These are phyloP conservation scores for Cyberlindnera mrakii DNA, from an alignment of 805 yeast species.

Conservation along the genomic window DNA sequence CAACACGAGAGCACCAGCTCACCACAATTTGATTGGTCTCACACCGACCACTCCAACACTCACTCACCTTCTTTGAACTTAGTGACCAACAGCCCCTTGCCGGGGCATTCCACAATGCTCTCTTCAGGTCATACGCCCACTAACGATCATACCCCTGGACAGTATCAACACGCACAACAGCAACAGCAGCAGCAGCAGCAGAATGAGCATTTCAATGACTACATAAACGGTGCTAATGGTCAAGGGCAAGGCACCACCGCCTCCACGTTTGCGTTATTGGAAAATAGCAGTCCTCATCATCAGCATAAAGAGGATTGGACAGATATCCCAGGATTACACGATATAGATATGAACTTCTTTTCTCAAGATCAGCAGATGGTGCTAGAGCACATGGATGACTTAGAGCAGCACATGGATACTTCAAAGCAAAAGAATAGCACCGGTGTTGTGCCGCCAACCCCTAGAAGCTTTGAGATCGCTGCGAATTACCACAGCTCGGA, in stretches of 20 bases:
- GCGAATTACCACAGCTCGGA: slow-evolving; percentile 2
- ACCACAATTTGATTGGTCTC: background rate
- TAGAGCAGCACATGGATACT: too few species aligned
- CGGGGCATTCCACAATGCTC: too few species aligned
- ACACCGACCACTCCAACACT: background rate
- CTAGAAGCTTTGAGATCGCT: slow-evolving; percentile 16
- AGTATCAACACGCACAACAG: background rate
- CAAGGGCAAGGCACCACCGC: background rate
- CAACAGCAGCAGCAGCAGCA: background rate
- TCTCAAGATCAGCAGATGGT: slow-evolving; percentile 2
- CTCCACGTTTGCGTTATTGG: background rate
- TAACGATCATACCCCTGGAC: background rate
- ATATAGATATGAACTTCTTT: slow-evolving; percentile 5
- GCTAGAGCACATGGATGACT: too few species aligned
- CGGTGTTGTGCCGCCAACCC: slow-evolving; percentile 18
- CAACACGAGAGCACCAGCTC: background rate
- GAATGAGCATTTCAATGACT: background rate
- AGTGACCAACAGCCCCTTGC: background rate
- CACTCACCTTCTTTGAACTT: background rate
- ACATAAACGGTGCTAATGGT: background rate
- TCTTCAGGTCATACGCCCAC: too few species aligned
- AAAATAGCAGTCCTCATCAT: too few species aligned
- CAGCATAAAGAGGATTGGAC: background rate
- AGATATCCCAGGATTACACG: background rate
- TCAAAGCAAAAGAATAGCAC: too few species aligned